Percentiles rank a stretch among this genome's conserved stretches.
Conservation (phyloP, 768 basidiomycete species). For the Tylopilus sp. region DNA sequence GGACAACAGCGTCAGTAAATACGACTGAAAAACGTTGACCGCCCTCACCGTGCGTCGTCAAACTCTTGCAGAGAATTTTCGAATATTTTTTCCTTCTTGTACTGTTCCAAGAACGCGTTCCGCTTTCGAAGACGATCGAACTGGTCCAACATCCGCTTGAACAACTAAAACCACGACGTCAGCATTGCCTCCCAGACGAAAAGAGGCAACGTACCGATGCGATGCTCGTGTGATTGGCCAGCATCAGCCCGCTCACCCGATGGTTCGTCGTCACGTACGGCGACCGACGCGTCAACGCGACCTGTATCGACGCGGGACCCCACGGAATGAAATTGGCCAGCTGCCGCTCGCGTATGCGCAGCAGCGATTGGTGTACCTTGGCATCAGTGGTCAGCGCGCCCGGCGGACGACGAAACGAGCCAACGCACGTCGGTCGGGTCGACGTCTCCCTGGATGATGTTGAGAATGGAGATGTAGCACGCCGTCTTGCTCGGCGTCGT, state of each 20-base stretch:
- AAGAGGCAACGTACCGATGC: conserved; percentile 63
- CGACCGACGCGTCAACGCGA: conserved; percentile 87
- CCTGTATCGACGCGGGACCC: conserved; percentile 98
- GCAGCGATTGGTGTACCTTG: conserved; percentile 94
- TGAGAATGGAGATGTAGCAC: conserved; percentile 96
- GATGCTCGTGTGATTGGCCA: conserved; percentile 99
- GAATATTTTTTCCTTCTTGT: conserved; percentile 97
- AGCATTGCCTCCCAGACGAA: neutral
- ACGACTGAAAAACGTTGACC: neutral
- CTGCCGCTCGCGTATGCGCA: conserved; percentile 94
- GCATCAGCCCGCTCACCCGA: conserved; percentile 96
- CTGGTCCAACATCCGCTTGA: conserved; percentile 94
- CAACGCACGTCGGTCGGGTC: conserved; percentile 86
- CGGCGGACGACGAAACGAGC: neutral
- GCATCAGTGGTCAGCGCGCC: neutral
- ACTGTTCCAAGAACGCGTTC: conserved; percentile 95
- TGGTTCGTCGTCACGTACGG: conserved; percentile 88
- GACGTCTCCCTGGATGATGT: conserved; percentile 98
- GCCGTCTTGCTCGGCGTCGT: conserved; percentile 88
- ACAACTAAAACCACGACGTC: conserved; percentile 56
- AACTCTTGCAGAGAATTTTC: conserved; percentile 93
- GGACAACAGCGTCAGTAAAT: conserved; percentile 1
- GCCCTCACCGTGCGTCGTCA: conserved; percentile 85
- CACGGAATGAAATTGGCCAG: conserved; percentile 98
- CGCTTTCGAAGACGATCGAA: conserved; percentile 84